Evolutionary conservation across 75 land plant genomes (phyloP), one percentile per base, ranked within the genome.

Genomic region (Cupressus sempervirens): DNA sequence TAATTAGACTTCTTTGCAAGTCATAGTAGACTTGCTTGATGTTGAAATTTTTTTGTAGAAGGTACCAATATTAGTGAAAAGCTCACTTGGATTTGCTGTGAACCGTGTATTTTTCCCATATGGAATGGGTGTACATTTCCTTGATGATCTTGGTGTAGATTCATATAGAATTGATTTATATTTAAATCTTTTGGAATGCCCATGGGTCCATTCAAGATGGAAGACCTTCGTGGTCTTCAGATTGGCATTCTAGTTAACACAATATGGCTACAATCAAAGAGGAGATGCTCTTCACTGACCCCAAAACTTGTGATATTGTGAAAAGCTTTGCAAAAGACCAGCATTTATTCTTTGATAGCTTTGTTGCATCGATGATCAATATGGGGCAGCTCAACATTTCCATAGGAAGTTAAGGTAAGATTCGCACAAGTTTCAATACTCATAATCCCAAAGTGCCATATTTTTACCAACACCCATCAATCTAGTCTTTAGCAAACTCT

Each of bases 171-270:
- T 90, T 74, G 91, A 90, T 84, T 65, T 56, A 53, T 84, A 4
- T 84, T 90, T 80, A 90, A 88, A 56, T 80, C 58, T 34, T 90
- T 90, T 90, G 91, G 91, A 67, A 88, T 90, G 90, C 91, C 91
- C 26, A 90, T 90, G 91, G 91, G 91, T 62, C 91, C 91, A 32
- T 90, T 90, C 75, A 88, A 87, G 90, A n/a, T n/a, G n/a, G n/a
- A n/a, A n/a, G n/a, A n/a, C n/a, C n/a, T n/a, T n/a, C n/a, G n/a
- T n/a, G n/a, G n/a, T n/a, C n/a, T n/a, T n/a, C n/a, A n/a, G n/a
- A n/a, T n/a, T n/a, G n/a, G n/a, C n/a, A n/a, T n/a, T n/a, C n/a
- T n/a, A n/a, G n/a, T n/a, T n/a, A n/a, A n/a, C n/a, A n/a, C n/a
- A n/a, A n/a, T n/a, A n/a, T n/a, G n/a, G n/a, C n/a, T n/a, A n/a